Evolutionary conservation across 2,329 filamentous ascomycete genomes (phyloP), one percentile per base, ranked within the genome.

Genomic region (Colletotrichum spinosum): DNA sequence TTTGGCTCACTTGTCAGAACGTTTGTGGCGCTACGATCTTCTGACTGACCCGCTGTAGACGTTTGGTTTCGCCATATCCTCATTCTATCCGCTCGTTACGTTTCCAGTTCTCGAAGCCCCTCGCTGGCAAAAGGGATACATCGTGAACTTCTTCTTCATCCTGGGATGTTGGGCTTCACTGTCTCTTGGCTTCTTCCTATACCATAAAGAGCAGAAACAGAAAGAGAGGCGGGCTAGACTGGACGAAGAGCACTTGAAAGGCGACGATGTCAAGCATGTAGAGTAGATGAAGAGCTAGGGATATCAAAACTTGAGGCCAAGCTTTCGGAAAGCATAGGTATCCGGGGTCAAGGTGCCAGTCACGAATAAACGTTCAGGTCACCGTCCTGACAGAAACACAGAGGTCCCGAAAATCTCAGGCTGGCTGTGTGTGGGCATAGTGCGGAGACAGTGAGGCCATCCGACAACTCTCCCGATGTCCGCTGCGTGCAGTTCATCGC

Each of bases 51-150:
- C 8, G 2, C 3, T 41, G 25, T 15, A 67, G 67, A 71, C 69
- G 1, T 44, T 71, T 25, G 70, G 68, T 4, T 71, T 69, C 53
- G 68, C 68, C 1, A 52, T 71, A 33, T 68, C 63, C 2, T 67
- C 64, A 0, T 70, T 70, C 6, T 70, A 70, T 44, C 69, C 69
- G 1, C 55, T 70, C 2, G 64, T 68, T 4, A 63, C 51, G 2
- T 70, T 71, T 38, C 69, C 69, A 4, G 68, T 70, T 1, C 11
- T 71, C 11, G 70, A 70, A 42, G 68, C 67, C 6, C 70, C 70
- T 0, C 58, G 57, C 3, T 71, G 69, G 69, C 69, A 67, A 45
- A 71, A 70, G 44, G 70, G 69, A 3, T 71, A 68, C 33, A 70
- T 67, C 4, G 70, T 71, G 10, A 71, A 71, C 39, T 60, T 68